These are phyloP conservation scores for Volvox reticuliferus DNA, from an alignment of 139 green algal genomes.

Conservation along the genomic window DNA sequence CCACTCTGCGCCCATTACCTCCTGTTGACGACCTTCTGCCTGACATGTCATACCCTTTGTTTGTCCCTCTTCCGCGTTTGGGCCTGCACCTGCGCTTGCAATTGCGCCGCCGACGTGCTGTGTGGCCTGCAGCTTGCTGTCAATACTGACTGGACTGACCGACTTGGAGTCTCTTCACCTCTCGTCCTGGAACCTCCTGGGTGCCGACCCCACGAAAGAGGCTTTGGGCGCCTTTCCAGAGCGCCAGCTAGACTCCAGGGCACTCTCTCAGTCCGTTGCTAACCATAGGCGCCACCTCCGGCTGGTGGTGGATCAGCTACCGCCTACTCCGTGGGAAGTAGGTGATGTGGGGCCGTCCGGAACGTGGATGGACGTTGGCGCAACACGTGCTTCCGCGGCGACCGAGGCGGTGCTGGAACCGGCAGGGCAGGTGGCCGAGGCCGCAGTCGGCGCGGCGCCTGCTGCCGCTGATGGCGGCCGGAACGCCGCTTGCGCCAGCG, in stretches of 20 bases:
- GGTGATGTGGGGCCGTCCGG: no score
- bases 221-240: not conserved
- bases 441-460: not conserved
- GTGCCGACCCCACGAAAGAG: not conserved
- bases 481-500: not conserved
- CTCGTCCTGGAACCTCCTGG: conserved; percentile 26
- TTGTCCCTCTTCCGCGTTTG: no score
- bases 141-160: not conserved
- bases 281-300: not conserved
- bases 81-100: no score
- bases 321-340: no score
- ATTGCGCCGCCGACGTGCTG: no score
- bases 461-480: not conserved
- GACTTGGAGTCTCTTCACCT: conserved; percentile 25
- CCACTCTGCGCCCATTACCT: no score
- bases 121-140: not conserved
- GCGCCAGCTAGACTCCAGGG: not conserved
- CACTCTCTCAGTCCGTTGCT: not conserved
- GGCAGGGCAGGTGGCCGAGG: not conserved
- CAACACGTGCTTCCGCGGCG: not conserved
- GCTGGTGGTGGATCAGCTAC: not conserved
- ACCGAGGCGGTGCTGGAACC: not conserved
- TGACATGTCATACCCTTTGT: no score
- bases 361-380: no score
- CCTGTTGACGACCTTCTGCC: no score